Conservation (phyloP, 1,284 basidiomycete species). For the Microbotryum saponariae region DNA sequence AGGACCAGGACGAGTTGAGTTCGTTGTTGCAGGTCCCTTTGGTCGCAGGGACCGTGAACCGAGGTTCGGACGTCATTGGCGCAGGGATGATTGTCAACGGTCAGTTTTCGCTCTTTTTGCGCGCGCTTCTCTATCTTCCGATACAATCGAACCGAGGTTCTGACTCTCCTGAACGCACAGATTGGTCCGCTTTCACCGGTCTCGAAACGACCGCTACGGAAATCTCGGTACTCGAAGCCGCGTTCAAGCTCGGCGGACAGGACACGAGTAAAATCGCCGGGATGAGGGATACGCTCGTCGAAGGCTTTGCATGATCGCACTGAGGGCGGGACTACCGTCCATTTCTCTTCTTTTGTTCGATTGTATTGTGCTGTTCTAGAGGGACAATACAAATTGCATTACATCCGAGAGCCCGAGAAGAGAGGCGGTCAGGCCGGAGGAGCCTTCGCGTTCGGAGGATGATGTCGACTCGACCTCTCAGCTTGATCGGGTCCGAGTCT, state of each 20-base stretch:
- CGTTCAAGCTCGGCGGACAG: slow-evolving; percentile 56
- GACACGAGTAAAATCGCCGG: slow-evolving; percentile 30
- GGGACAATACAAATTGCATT: too few relatives aligned
- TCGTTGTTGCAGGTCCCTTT: slow-evolving; percentile 89
- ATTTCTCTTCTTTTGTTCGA: too few relatives aligned
- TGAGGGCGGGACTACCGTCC: not conserved
- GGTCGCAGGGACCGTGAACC: slow-evolving; percentile 95
- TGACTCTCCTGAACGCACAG: slow-evolving; percentile 37
- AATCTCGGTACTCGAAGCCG: slow-evolving; percentile 93
- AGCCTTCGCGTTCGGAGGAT: too few relatives aligned
- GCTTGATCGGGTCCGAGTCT: too few relatives aligned
- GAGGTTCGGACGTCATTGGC: slow-evolving; percentile 94
- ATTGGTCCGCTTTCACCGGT: slow-evolving; percentile 97
- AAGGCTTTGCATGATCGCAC: slow-evolving; percentile 25
- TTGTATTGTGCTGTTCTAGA: too few relatives aligned
- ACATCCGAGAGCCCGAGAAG: too few relatives aligned
- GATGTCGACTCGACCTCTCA: too few relatives aligned
- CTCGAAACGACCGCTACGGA: slow-evolving; percentile 96
- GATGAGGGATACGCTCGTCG: slow-evolving; percentile 37
- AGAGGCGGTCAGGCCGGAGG: too few relatives aligned
- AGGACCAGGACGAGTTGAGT: slow-evolving; percentile 96
- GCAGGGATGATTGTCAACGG: slow-evolving; percentile 91
- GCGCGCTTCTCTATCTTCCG: too few relatives aligned
- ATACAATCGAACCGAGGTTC: too few relatives aligned
- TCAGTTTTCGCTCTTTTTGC: slow-evolving; percentile 4